These are phyloP conservation scores for Gossypium gossypioides DNA, from an alignment of 441 rosid genomes.

Conservation along the genomic window DNA sequence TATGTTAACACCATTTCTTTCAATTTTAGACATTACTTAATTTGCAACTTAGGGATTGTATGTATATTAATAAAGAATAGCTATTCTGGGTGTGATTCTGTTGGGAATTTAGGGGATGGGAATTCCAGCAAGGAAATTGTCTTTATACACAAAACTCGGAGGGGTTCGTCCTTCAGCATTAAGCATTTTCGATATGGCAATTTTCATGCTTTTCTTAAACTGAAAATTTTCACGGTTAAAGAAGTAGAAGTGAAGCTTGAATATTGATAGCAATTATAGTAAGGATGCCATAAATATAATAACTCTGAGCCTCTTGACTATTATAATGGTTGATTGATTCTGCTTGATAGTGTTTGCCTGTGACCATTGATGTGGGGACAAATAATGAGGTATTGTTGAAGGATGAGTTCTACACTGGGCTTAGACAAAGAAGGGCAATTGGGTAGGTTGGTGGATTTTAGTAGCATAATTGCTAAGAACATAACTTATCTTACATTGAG, in stretches of 20 bases:
- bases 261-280: not conserved
- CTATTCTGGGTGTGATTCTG: not conserved
- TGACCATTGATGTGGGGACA: conserved; percentile 88
- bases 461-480: not conserved
- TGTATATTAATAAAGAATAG: not conserved
- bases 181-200: conserved; percentile 18
- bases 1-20: not conserved
- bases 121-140: conserved; percentile 84
- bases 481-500: not conserved
- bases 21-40: not conserved
- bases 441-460: conserved; percentile 42
- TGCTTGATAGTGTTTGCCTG: conserved; percentile 58
- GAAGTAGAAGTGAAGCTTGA: not conserved
- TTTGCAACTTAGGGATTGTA: not conserved
- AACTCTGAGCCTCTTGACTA: too few relatives aligned
- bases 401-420: conserved; percentile 80
- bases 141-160: conserved; percentile 81
- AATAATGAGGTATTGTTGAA: conserved; percentile 67
- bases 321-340: not conserved
- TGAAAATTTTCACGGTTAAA: not conserved
- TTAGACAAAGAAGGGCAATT: conserved; percentile 60
- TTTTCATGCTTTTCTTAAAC: not conserved
- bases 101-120: conserved; percentile 47
- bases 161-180: conserved; percentile 82
- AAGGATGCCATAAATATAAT: too few relatives aligned